Conservation (phyloP, 306 rosid genomes). For the apple (Malus domestica) region DNA sequence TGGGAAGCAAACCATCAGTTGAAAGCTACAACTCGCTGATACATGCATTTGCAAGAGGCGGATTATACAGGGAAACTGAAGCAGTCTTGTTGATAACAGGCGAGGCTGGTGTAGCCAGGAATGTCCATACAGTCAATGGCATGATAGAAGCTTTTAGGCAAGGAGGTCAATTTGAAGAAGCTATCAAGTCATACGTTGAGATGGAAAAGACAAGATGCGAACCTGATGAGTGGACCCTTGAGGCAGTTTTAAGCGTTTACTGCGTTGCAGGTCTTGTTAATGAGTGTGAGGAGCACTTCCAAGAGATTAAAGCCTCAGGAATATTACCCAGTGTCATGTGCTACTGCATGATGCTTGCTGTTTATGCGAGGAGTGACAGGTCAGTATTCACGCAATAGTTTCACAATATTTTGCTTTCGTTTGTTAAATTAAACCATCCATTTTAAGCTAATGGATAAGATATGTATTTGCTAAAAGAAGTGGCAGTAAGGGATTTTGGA, state of each 20-base stretch:
- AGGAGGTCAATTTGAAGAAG: conserved; percentile 84
- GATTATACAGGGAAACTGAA: conserved; percentile 72
- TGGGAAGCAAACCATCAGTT: conserved; percentile 58
- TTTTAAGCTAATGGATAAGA: background rate
- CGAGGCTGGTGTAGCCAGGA: conserved; percentile 45
- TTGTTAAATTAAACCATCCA: conserved; percentile 10
- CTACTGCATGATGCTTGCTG: conserved; percentile 97
- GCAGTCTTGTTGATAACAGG: conserved; percentile 51
- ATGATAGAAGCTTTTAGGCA: conserved; percentile 77
- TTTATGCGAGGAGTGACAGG: conserved; percentile 83
- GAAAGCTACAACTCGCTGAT: conserved; percentile 76
- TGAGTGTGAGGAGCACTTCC: conserved; percentile 85
- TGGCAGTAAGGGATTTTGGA: background rate
- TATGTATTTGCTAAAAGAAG: background rate
- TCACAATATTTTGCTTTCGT: background rate
- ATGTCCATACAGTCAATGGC: conserved; percentile 68
- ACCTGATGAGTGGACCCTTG: conserved; percentile 72
- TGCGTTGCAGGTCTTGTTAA: conserved; percentile 80
- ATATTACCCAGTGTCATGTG: conserved; percentile 74
- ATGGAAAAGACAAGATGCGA: conserved; percentile 77
- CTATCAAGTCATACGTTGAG: conserved; percentile 63
- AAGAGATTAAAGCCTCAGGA: conserved; percentile 77
- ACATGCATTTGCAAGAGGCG: conserved; percentile 68
- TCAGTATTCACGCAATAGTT: conserved; percentile 20
- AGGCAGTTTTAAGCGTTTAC: conserved; percentile 73